Evolutionary conservation across 495 filamentous ascomycete species (phyloP).

Genomic region (Corynascus novoguineensis): DNA sequence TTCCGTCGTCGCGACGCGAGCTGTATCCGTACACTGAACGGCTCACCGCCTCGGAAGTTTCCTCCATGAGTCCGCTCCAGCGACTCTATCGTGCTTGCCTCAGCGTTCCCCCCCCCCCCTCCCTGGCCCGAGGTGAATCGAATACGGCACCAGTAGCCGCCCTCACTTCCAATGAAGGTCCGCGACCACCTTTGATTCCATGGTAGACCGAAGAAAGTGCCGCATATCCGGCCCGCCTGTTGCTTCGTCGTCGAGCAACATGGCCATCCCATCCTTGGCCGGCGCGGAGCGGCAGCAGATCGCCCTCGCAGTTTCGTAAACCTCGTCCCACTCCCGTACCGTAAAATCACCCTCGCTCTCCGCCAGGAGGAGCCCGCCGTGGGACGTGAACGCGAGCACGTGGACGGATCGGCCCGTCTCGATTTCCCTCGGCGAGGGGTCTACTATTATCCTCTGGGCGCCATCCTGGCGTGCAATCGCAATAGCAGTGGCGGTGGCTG

Average conservation of each 20-base stretch:
- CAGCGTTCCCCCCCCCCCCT: neutral
- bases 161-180: constrained; percentile 59
- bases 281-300: constrained; percentile 52
- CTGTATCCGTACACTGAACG: neutral
- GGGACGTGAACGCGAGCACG: constrained; percentile 69
- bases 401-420: constrained; percentile 62
- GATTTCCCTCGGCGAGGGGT: constrained; percentile 53
- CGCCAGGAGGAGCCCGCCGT: constrained; percentile 65
- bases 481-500: constrained; percentile 57
- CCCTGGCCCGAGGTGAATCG: neutral
- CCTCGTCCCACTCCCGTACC: constrained; percentile 68
- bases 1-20: neutral
- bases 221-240: constrained; percentile 43
- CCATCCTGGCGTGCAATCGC: constrained; percentile 51
- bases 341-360: constrained; percentile 80
- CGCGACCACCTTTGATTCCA: constrained; percentile 53
- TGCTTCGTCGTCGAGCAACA: constrained; percentile 39
- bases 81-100: neutral
- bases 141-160: neutral
- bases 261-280: constrained; percentile 44
- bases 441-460: constrained; percentile 39
- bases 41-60: neutral
- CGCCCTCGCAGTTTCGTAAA: constrained; percentile 56
- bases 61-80: neutral
- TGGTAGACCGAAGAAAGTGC: constrained; percentile 57